Evolutionary conservation across 129 eudicot species (phyloP), one percentile per base, ranked within the genome.

Genomic region (Gnaphalium uliginosum): DNA sequence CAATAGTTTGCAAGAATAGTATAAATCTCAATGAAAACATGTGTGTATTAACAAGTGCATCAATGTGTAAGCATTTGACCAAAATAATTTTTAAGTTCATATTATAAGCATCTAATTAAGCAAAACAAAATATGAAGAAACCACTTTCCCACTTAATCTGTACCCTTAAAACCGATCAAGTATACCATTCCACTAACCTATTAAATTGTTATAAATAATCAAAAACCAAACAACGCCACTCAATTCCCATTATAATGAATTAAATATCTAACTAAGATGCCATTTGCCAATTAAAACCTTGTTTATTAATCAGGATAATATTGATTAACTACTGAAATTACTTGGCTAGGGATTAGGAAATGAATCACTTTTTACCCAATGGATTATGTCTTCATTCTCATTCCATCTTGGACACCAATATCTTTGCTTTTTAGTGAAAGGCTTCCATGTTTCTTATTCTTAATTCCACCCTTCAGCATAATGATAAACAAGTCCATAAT

Each of bases 211-310:
- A 54, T 58, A 72, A 72, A 56, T 66, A 72, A 25, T 64, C 35
- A 64, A 50, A 65, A 54, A 73, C 78, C 78, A 73, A 79, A 79
- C 61, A 56, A 9, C 79, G 54, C 83, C 83, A 80, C 83, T 58
- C 54, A 72, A 73, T 61, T 53, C 69, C 70, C 83, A 80, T 73
- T 73, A 79, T 48, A 59, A 41, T 57, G 67, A 64, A 66, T 69
- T 39, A 57, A 24, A 43, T 67, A 57, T 56, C 37, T 46, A 53
- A 57, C 17, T 67, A 73, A 79, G 58, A 37, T 72, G 79, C 51
- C 83, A 66, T 67, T 68, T 58, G 50, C 9, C 58, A 33, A 76
- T 67, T 76, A 22, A 43, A 67, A 54, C 68, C 74, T 56, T 57
- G 68, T 77, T 67, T 79, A 54, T 66, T 79, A 29, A 58, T 79